Evolutionary conservation across 192 early-diverging fungal species (phyloP).

Genomic region (Coemansia sp.): DNA sequence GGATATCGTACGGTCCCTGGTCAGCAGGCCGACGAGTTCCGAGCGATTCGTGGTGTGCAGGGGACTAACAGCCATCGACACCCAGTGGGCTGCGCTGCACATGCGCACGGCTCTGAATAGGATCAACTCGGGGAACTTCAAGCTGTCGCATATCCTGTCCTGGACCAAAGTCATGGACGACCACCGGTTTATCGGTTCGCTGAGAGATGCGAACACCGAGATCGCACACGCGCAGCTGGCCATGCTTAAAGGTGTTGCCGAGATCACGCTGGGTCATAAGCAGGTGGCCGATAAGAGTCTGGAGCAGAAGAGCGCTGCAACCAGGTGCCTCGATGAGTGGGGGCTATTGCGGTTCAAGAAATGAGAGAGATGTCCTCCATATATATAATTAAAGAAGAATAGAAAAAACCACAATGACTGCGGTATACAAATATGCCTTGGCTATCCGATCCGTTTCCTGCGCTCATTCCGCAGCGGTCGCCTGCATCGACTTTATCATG

Average conservation of each 20-base stretch:
- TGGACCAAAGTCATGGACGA: slow-evolving; percentile 37
- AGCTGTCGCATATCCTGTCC: slow-evolving; percentile 39
- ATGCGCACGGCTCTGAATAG: slow-evolving; percentile 23
- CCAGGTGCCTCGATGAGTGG: neutral
- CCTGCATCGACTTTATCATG: slow-evolving; percentile 26
- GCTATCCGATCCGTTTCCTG: too few species aligned
- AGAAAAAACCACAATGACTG: too few species aligned
- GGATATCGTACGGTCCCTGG: slow-evolving; percentile 32
- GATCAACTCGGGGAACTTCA: slow-evolving; percentile 23
- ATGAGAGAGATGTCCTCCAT: too few species aligned
- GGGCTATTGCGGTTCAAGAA: neutral
- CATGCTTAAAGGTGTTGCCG: slow-evolving; percentile 5
- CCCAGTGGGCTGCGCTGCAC: slow-evolving; percentile 23
- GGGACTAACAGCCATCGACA: slow-evolving; percentile 8
- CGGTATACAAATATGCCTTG: too few species aligned
- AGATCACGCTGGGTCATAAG: neutral
- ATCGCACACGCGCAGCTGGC: slow-evolving; percentile 16
- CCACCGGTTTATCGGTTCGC: slow-evolving; percentile 24
- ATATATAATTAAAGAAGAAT: too few species aligned
- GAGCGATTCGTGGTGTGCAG: slow-evolving; percentile 44
- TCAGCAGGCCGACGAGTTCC: slow-evolving; percentile 17
- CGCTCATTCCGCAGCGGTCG: neutral
- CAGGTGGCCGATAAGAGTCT: neutral
- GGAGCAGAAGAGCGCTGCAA: neutral
- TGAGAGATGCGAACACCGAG: slow-evolving; percentile 16